Percentiles rank a stretch among this genome's conserved stretches.
phyloP scores from a whole-genome alignment of 2,329 filamentous ascomycete genomes.

The Pseudogymnoascus sp. region DNA sequence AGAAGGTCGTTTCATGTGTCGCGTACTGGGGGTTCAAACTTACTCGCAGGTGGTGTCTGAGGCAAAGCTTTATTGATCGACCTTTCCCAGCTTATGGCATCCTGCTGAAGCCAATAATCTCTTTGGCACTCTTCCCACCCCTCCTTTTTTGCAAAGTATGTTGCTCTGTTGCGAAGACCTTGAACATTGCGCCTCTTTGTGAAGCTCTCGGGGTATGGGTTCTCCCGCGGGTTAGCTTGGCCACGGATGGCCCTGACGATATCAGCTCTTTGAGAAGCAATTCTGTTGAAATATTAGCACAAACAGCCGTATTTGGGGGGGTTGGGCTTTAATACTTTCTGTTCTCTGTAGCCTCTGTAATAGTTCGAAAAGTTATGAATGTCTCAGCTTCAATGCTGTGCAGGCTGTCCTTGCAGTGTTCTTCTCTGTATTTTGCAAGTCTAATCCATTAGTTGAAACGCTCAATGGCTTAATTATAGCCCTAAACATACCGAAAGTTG shows the following conservation, averaged over 20 bases:
- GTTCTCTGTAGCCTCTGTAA: neutral
- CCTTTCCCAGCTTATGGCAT: neutral
- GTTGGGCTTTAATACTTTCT: neutral
- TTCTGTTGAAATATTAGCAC: neutral
- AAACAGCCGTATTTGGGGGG: neutral
- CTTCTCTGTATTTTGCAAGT: constrained; percentile 2
- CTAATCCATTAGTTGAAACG: neutral
- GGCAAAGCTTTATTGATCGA: constrained; percentile 4
- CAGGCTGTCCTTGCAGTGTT: neutral
- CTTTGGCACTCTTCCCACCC: neutral
- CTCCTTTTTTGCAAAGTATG: neutral
- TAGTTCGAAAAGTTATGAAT: neutral
- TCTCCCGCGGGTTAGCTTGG: neutral
- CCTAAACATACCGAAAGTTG: constrained; percentile 3
- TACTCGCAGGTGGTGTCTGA: neutral
- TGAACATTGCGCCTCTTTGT: constrained; percentile 1
- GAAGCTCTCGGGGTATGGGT: neutral
- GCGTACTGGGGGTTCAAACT: neutral
- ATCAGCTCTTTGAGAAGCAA: neutral
- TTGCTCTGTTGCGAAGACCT: neutral
- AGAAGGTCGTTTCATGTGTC: neutral
- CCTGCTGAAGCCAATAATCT: neutral
- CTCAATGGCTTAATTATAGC: too few relatives aligned
- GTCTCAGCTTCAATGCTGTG: neutral
- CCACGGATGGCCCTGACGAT: neutral